Conservation (phyloP, 768 basidiomycete genomes). For the Leucogyrophana mollusca region DNA sequence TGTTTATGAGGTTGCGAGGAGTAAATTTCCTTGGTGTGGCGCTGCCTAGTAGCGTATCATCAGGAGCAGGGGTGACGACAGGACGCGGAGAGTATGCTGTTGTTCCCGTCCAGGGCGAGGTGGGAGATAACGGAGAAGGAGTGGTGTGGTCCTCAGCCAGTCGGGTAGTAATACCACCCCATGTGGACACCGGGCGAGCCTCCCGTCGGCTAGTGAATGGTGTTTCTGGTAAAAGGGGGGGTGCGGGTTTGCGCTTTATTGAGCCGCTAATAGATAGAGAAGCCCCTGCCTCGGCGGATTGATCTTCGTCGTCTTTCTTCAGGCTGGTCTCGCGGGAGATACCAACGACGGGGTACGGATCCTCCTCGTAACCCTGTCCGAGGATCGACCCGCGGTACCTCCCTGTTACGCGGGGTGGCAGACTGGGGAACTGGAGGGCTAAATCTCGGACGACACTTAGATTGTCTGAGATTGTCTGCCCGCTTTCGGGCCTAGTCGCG, state of each 20-base stretch:
- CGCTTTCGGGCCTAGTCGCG: conserved; percentile 18
- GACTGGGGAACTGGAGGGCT: conserved; percentile 51
- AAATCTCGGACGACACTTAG: conserved; percentile 49
- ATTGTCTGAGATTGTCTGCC: conserved; percentile 37
- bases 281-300: neutral
- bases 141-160: neutral
- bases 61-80: neutral
- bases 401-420: conserved; percentile 36
- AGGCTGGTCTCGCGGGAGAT: conserved; percentile 23
- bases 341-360: conserved; percentile 18
- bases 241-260: conserved; percentile 30
- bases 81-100: conserved; percentile 4
- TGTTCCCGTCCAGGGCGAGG: conserved; percentile 7
- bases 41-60: neutral
- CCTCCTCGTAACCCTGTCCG: conserved; percentile 20
- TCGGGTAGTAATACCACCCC: conserved; percentile 21
- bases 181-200: conserved; percentile 14
- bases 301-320: conserved; percentile 13
- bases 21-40: conserved; percentile 13
- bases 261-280: conserved; percentile 16
- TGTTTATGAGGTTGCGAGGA: conserved; percentile 14
- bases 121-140: conserved; percentile 7
- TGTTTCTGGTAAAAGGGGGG: conserved; percentile 22
- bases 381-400: conserved; percentile 25
- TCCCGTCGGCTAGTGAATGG: conserved; percentile 4